These are phyloP conservation scores for Melastoma candidum DNA, from an alignment of 441 rosid species.

Conservation along the genomic window DNA sequence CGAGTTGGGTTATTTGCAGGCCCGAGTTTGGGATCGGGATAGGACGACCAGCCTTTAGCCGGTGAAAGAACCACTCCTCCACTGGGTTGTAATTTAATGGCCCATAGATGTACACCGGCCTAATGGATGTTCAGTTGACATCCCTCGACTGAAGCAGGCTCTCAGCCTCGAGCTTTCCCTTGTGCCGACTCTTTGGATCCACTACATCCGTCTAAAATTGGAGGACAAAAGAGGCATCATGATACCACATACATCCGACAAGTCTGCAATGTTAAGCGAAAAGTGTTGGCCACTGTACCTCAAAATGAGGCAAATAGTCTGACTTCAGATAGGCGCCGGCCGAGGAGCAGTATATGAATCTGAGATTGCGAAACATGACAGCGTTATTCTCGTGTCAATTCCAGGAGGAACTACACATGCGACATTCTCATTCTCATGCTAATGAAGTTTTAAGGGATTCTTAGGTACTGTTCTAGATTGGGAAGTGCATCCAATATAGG, in stretches of 20 bases:
- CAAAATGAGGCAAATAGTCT: constrained; percentile 65
- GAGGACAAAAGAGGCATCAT: background rate
- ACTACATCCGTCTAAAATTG: constrained; percentile 63
- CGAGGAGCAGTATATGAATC: constrained; percentile 94
- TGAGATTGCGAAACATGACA: constrained; percentile 21
- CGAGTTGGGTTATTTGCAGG: constrained; percentile 71
- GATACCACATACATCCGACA: background rate
- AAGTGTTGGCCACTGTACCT: constrained; percentile 32
- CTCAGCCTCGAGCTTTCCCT: constrained; percentile 90
- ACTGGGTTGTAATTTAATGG: constrained; percentile 96
- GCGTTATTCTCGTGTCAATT: constrained; percentile 3
- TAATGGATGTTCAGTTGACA: constrained; percentile 82
- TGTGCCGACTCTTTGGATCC: constrained; percentile 95
- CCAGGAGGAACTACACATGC: too few relatives aligned
- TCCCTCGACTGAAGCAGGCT: constrained; percentile 45
- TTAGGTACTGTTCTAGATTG: constrained; percentile 63
- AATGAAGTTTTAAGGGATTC: too few relatives aligned
- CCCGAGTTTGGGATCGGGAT: constrained; percentile 89
- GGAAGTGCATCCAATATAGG: constrained; percentile 88
- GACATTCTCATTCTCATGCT: too few relatives aligned
- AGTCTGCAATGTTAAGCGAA: constrained; percentile 8
- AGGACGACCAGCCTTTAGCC: constrained; percentile 87
- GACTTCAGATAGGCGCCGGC: constrained; percentile 94
- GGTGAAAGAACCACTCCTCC: constrained; percentile 97
- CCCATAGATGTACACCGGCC: constrained; percentile 92